Conservation (phyloP, 2,329 filamentous ascomycete species). For the Diplocarpon rosae region DNA sequence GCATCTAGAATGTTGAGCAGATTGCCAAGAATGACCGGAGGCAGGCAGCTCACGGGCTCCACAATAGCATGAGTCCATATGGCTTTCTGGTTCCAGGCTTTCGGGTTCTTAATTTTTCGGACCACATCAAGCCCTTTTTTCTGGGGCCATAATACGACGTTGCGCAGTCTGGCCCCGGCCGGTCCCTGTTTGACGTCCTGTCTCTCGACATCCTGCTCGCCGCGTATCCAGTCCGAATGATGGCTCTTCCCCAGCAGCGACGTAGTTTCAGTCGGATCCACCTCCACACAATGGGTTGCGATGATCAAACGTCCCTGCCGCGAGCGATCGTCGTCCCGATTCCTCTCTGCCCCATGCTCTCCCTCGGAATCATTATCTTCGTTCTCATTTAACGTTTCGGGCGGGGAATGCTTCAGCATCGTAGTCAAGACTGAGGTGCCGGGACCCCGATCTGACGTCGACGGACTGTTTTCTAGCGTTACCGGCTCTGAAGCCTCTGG, state of each 20-base stretch:
- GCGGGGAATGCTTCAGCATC: constrained; percentile 34
- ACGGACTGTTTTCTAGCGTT: constrained; percentile 33
- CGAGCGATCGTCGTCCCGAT: constrained; percentile 1
- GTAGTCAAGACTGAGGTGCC: constrained; percentile 38
- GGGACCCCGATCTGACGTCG: constrained; percentile 24
- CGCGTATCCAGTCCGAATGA: constrained; percentile 24
- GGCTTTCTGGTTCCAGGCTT: constrained; percentile 57
- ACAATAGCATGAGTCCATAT: constrained; percentile 56
- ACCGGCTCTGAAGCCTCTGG: constrained; percentile 49
- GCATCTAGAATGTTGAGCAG: constrained; percentile 91
- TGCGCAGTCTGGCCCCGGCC: constrained; percentile 24
- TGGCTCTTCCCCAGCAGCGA: constrained; percentile 21
- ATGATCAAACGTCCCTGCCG: constrained; percentile 17
- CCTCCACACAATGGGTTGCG: constrained; percentile 15
- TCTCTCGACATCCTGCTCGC: constrained; percentile 25
- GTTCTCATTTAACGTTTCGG: constrained; percentile 13
- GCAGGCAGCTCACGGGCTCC: constrained; percentile 60
- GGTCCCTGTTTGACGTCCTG: constrained; percentile 13
- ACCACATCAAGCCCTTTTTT: constrained; percentile 16
- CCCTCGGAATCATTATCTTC: constrained; percentile 2
- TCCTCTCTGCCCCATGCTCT: not conserved
- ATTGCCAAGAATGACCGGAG: constrained; percentile 78
- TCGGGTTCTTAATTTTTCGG: constrained; percentile 42
- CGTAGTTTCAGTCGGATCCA: constrained; percentile 22
- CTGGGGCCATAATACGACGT: constrained; percentile 16